Evolutionary conservation across 352 stramenopile species (phyloP).

Genomic region (Phytophthora tentaculata): DNA sequence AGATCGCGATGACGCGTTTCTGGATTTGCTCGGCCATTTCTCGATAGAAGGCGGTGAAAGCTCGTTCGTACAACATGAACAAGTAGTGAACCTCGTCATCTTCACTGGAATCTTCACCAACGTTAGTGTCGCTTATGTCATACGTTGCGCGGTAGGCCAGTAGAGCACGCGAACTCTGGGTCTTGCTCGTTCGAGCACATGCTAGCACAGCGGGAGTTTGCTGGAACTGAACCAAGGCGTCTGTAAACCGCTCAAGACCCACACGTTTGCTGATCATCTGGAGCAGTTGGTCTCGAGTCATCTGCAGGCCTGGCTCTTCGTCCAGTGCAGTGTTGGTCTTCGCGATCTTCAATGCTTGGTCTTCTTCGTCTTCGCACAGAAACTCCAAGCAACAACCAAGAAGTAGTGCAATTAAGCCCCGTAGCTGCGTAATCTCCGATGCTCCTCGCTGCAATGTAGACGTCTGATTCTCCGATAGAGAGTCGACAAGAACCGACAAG

Average conservation of each 20-base stretch:
- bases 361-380: constrained; percentile 42
- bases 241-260: constrained; percentile 71
- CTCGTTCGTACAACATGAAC: constrained; percentile 74
- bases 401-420: constrained; percentile 56
- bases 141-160: constrained; percentile 47
- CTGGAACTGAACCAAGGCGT: constrained; percentile 71
- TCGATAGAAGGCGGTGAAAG: constrained; percentile 55
- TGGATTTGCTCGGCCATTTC: constrained; percentile 66
- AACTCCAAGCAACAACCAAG: constrained; percentile 69
- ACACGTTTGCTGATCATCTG: constrained; percentile 71
- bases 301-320: constrained; percentile 27
- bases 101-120: constrained; percentile 5
- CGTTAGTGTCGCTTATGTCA: constrained; percentile 28
- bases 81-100: constrained; percentile 49
- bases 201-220: constrained; percentile 55
- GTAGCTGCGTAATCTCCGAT: constrained; percentile 43
- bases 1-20: constrained; percentile 69
- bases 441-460: constrained; percentile 11
- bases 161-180: constrained; percentile 47
- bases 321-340: constrained; percentile 16
- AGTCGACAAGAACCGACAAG: constrained; percentile 59
- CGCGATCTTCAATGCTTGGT: constrained; percentile 32
- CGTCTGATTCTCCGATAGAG: constrained; percentile 21
- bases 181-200: constrained; percentile 49
- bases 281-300: constrained; percentile 69